Evolutionary conservation across 495 filamentous ascomycete species (phyloP).

Genomic region (Usnea hakonensis): DNA sequence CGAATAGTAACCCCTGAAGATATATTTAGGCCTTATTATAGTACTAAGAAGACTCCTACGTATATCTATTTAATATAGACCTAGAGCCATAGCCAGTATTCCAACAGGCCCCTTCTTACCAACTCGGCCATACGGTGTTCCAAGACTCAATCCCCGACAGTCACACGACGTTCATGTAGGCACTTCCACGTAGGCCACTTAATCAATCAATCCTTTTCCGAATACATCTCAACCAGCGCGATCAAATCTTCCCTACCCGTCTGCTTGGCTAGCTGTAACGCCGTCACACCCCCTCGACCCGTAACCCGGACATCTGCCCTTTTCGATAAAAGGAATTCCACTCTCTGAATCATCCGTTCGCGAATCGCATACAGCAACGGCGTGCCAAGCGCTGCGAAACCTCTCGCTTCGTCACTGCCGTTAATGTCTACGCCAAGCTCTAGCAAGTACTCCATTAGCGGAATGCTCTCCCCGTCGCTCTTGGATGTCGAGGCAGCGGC

Average conservation of each 20-base stretch:
- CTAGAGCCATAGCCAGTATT: no score
- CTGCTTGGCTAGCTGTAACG: not conserved
- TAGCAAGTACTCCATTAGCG: not conserved
- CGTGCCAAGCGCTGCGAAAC: not conserved
- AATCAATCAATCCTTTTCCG: no score
- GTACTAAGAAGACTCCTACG: no score
- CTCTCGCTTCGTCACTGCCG: not conserved
- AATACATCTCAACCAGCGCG: not conserved
- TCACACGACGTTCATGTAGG: no score
- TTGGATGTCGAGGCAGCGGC: not conserved
- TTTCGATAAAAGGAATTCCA: not conserved
- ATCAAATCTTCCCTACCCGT: not conserved
- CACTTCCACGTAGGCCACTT: no score
- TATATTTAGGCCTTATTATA: no score
- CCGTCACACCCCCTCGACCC: not conserved
- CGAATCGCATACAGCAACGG: not conserved
- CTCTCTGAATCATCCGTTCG: not conserved
- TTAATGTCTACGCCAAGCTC: not conserved
- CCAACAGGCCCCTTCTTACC: no score
- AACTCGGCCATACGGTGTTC: no score
- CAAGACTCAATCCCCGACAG: no score
- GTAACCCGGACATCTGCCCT: not conserved
- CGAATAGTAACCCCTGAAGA: no score
- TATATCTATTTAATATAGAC: no score
- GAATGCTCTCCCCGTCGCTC: not conserved